Conservation (phyloP, 129 eudicot species). For the Ambrosia trifida region DNA sequence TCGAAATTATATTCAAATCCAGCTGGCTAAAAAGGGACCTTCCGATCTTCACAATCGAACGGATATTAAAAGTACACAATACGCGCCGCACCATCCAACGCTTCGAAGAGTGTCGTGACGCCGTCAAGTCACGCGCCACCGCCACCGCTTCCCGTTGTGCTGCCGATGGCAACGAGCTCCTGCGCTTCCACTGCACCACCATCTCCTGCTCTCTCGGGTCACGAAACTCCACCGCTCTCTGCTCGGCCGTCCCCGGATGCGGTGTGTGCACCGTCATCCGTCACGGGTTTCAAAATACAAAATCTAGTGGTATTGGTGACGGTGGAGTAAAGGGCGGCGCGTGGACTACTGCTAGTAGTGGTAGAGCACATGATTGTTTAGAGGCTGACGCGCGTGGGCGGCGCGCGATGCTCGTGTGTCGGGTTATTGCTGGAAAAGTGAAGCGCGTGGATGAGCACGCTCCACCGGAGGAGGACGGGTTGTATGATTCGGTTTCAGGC, state of each 20-base stretch:
- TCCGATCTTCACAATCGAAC: constrained; percentile 80
- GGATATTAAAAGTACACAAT: constrained; percentile 82
- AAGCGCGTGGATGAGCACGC: constrained; percentile 52
- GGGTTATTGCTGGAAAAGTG: constrained; percentile 81
- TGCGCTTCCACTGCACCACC: constrained; percentile 85
- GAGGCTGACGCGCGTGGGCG: constrained; percentile 43
- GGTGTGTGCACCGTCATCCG: constrained; percentile 72
- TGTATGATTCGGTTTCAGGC: constrained; percentile 82
- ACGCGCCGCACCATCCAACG: constrained; percentile 68
- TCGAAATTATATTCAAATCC: constrained; percentile 94
- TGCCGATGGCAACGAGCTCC: constrained; percentile 94
- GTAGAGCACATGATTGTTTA: constrained; percentile 81
- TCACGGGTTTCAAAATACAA: constrained; percentile 48
- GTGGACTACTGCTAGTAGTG: constrained; percentile 84
- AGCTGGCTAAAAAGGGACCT: constrained; percentile 76
- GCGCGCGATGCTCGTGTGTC: constrained; percentile 87
- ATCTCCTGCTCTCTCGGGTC: constrained; percentile 70
- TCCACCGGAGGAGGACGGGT: constrained; percentile 40
- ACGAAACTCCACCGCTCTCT: constrained; percentile 65
- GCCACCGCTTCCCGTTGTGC: constrained; percentile 74
- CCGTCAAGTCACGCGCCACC: constrained; percentile 65
- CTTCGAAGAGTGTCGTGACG: constrained; percentile 83
- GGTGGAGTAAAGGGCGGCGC: constrained; percentile 50
- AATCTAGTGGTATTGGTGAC: constrained; percentile 30
- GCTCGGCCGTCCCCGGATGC: constrained; percentile 68